Percentiles rank a stretch among this genome's conserved stretches.
Conservation (phyloP, 164 flowering plant genomes). For the Umbilicus rupestris region DNA sequence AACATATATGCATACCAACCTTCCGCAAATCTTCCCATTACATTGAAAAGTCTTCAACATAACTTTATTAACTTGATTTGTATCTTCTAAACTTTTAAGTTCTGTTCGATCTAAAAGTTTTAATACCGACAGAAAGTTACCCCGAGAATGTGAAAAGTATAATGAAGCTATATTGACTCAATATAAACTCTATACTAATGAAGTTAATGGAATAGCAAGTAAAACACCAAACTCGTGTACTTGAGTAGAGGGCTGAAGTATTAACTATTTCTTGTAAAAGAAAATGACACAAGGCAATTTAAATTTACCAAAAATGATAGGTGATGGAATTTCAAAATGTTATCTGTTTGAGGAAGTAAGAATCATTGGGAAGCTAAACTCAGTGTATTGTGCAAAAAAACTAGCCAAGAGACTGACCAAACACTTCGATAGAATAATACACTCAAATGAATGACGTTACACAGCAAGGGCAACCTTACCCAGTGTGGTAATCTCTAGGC, state of each 20-base stretch:
- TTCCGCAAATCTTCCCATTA: slow-evolving; percentile 4
- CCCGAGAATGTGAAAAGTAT: background rate
- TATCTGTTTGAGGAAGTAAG: too few relatives aligned
- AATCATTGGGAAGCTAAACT: too few relatives aligned
- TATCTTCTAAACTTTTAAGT: slow-evolving; percentile 7
- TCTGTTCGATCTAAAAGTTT: background rate
- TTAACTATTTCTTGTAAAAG: too few relatives aligned
- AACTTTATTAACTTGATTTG: slow-evolving; percentile 7
- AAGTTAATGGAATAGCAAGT: too few relatives aligned
- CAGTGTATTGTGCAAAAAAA: too few relatives aligned
- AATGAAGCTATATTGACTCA: background rate
- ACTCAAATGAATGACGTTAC: background rate
- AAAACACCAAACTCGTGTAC: background rate
- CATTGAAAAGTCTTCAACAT: slow-evolving; percentile 4
- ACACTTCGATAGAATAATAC: too few relatives aligned
- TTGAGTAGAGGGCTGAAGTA: too few relatives aligned
- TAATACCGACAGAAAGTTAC: background rate
- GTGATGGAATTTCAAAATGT: too few relatives aligned
- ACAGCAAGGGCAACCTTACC: slow-evolving; percentile 10
- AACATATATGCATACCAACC: slow-evolving; percentile 1
- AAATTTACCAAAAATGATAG: too few relatives aligned
- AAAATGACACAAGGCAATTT: too few relatives aligned
- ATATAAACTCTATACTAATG: too few relatives aligned
- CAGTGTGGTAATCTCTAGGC: slow-evolving; percentile 14
- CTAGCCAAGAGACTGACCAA: too few relatives aligned